Base-by-base conservation (phyloP, 2,329 filamentous ascomycete species). In the Ophiostoma ips region DNA sequence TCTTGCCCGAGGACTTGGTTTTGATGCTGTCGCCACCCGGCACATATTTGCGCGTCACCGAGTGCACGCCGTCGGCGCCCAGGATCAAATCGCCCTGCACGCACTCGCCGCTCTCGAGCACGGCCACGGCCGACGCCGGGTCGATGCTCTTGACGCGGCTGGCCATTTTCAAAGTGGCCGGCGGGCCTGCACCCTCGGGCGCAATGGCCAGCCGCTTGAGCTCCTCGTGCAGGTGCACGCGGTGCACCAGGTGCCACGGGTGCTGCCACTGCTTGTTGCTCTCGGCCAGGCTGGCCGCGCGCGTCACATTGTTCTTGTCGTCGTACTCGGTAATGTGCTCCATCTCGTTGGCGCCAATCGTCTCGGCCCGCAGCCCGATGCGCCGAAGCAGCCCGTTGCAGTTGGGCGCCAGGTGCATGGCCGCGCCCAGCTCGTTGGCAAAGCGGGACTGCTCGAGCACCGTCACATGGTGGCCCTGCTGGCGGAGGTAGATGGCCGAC, bases 351-450 rank as follows among this genome's bases (percentile, higher is more conserved):
- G 62, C 68, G 3, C 67, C 67, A 35, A 68, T 63, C 0, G 54
- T 53, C 55, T 69, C 66, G 5, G 65, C 63, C 1, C 57, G 57
- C 16, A 70, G 60, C 2, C 66, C 68, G 54, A 65, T 63, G 41
- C 60, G 59, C 7, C 63, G 62, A 11, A 83, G 63, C 2, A 82
- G 61, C 0, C 75, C 74, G 59, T 80, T 79, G 2, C 71, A 65
- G 56, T 83, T 84, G 0, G 80, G 73, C 0, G 72, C 68, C 2
- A 78, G 58, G 57, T 78, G 73, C 41, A 78, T 67, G 0, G 74
- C 75, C 2, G 75, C 74, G 0, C 75, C 75, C 2, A 68, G 60
- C 58, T 78, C 73, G 38, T 66, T 69, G n/a, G 71, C 70, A 33
- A 80, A 71, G 2, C 65, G 64, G 0, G 76, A 79, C 58, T 76